Base-by-base conservation (phyloP, 345 rosid species). In the Moricandia arvensis region DNA sequence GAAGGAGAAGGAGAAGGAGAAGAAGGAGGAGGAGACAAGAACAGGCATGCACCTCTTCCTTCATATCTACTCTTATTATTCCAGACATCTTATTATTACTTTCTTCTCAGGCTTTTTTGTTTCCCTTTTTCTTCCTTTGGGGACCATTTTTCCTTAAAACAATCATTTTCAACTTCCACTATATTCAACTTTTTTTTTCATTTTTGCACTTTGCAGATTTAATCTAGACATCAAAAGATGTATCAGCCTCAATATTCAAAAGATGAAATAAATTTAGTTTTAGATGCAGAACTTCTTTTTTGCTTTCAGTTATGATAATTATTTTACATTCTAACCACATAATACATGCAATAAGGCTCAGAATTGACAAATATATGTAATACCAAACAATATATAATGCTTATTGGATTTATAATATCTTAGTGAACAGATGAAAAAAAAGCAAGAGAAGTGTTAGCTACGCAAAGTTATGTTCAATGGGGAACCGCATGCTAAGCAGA, bases 11-110 rank as follows among this genome's bases (percentile, higher is more conserved):
- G 29, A 33, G 76, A 78, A n/a, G n/a, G n/a, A n/a, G n/a, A n/a
- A n/a, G n/a, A 31, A 75, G 49, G 21, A 74, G 80, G 29, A 33
- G 76, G 80, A 85, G 93, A 87, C 93, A 84, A 82, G 85, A 78
- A 72, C 70, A 80, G 63, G 80, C 85, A 81, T 73, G 76, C 74
- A 68, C 71, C 75, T 68, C 70, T 59, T 45, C 75, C 72, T 78
- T 78, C 70, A 63, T 45, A 68, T 64, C 71, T 81, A 71, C 17
- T 67, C 21, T 78, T 27, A 47, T 49, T 72, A 59, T 49, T 72
- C 61, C 51, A 59, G 71, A 72, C 79, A 29, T 41, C 68, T 69
- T 63, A 85, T 85, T 83, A 87, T 86, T 80, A 81, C 83, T 68
- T 47, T 71, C 8, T 38, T 73, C 82, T 79, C 82, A 79, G 75